Conservation (phyloP, 2,329 filamentous ascomycete genomes). For the Talaromyces sp. region DNA sequence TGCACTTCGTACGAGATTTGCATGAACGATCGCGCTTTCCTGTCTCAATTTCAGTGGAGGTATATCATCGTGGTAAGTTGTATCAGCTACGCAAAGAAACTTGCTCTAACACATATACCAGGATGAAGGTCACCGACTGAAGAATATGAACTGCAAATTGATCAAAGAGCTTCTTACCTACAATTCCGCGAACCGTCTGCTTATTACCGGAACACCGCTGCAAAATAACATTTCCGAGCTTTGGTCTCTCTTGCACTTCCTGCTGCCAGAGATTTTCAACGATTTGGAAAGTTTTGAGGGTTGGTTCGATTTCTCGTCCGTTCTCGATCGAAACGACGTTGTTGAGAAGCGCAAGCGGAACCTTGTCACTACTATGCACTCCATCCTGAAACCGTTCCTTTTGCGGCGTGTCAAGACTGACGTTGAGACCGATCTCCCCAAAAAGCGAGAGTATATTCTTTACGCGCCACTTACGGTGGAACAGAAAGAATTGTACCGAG, state of each 20-base stretch:
- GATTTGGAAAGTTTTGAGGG: conserved; percentile 88
- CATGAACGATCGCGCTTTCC: conserved; percentile 75
- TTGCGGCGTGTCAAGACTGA: conserved; percentile 86
- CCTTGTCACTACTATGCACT: conserved; percentile 80
- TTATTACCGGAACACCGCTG: conserved; percentile 90
- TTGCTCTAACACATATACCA: conserved; percentile 23
- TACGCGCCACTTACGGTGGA: conserved; percentile 88
- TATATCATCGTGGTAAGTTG: conserved; percentile 80
- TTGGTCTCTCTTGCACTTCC: conserved; percentile 90
- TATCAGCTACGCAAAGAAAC: neutral
- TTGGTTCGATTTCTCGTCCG: conserved; percentile 95
- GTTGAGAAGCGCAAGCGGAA: conserved; percentile 72
- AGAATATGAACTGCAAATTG: conserved; percentile 89
- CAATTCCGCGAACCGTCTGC: conserved; percentile 77
- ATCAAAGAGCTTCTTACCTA: conserved; percentile 87
- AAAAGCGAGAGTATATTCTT: conserved; percentile 92
- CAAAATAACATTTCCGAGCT: conserved; percentile 94
- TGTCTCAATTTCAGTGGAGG: conserved; percentile 85
- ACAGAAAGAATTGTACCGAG: conserved; percentile 84
- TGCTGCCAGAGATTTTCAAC: conserved; percentile 87
- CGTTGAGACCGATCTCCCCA: conserved; percentile 83
- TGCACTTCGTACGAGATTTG: conserved; percentile 97
- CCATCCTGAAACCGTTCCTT: conserved; percentile 86
- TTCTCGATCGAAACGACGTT: conserved; percentile 78
- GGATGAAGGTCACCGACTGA: conserved; percentile 95